Conservation (phyloP, 805 yeast species). For the Clavispora fructus region DNA sequence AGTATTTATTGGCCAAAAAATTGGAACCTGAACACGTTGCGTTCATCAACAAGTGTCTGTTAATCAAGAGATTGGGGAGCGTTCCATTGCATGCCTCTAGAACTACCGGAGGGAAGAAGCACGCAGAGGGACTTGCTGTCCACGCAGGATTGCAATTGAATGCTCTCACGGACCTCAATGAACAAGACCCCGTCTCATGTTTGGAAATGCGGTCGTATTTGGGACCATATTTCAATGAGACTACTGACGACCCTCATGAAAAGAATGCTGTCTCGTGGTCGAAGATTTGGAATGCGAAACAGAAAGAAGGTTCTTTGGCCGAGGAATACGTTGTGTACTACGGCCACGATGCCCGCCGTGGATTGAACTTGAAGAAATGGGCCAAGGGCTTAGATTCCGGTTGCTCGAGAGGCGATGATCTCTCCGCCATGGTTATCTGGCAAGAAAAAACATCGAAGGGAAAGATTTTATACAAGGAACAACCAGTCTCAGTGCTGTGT, state of each 20-base stretch:
- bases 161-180: slow-evolving; percentile 36
- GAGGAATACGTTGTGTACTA: slow-evolving; percentile 52
- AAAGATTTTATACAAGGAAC: slow-evolving; percentile 6
- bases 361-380: slow-evolving; percentile 58
- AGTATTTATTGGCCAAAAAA: slow-evolving; percentile 44
- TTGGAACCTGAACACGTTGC: slow-evolving; percentile 56
- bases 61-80: slow-evolving; percentile 57
- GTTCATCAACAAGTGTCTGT: slow-evolving; percentile 58
- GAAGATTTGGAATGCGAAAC: slow-evolving; percentile 47
- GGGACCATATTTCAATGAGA: slow-evolving; percentile 55
- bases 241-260: slow-evolving; percentile 45
- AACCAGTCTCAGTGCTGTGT: slow-evolving; percentile 9
- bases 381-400: slow-evolving; percentile 80
- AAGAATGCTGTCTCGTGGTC: slow-evolving; percentile 49
- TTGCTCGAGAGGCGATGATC: slow-evolving; percentile 69
- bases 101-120: slow-evolving; percentile 21
- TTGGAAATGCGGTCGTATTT: slow-evolving; percentile 66
- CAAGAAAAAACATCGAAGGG: slow-evolving; percentile 7
- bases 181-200: slow-evolving; percentile 58
- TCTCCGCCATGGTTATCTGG: slow-evolving; percentile 57
- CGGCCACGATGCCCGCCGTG: slow-evolving; percentile 86
- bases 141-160: slow-evolving; percentile 84
- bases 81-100: slow-evolving; percentile 41
- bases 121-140: slow-evolving; percentile 50
- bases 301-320: slow-evolving; percentile 26